Conservation (phyloP, 192 early-diverging fungal genomes). For the Entomortierella chlamydospora region DNA sequence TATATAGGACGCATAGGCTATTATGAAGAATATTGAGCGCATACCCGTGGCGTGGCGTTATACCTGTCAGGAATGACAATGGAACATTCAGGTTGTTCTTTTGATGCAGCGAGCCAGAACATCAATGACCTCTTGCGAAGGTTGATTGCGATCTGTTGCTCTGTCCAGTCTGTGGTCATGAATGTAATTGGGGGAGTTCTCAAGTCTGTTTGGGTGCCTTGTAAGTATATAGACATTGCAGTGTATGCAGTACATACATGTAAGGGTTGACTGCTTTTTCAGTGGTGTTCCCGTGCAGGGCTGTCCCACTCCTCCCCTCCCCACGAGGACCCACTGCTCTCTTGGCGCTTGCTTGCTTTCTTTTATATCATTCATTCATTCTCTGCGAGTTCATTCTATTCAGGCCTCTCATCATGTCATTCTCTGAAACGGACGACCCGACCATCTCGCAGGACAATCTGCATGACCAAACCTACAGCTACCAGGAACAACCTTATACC, state of each 20-base stretch:
- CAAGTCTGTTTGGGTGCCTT: too few species aligned
- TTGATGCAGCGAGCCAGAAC: slow-evolving; percentile 61
- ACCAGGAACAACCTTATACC: slow-evolving; percentile 27
- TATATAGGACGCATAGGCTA: too few species aligned
- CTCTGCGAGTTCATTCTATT: background rate
- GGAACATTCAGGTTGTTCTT: slow-evolving; percentile 31
- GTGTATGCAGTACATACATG: too few species aligned
- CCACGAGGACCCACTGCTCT: background rate
- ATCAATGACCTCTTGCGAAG: slow-evolving; percentile 58
- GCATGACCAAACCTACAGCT: background rate
- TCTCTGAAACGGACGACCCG: slow-evolving; percentile 32
- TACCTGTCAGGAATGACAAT: slow-evolving; percentile 57
- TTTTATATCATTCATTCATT: background rate
- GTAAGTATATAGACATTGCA: too few species aligned
- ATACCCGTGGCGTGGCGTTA: too few species aligned
- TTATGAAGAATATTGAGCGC: too few species aligned
- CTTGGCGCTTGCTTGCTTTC: background rate
- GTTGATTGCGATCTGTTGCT: slow-evolving; percentile 22
- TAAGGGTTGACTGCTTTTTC: too few species aligned
- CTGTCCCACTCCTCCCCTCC: too few species aligned
- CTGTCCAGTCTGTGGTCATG: slow-evolving; percentile 14
- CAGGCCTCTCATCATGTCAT: slow-evolving; percentile 22
- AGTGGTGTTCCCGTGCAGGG: too few species aligned
- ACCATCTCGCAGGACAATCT: slow-evolving; percentile 5
- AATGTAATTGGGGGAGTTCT: background rate